Evolutionary conservation across 805 yeast genomes (phyloP).

Genomic region (Candida vartiovaarae): DNA sequence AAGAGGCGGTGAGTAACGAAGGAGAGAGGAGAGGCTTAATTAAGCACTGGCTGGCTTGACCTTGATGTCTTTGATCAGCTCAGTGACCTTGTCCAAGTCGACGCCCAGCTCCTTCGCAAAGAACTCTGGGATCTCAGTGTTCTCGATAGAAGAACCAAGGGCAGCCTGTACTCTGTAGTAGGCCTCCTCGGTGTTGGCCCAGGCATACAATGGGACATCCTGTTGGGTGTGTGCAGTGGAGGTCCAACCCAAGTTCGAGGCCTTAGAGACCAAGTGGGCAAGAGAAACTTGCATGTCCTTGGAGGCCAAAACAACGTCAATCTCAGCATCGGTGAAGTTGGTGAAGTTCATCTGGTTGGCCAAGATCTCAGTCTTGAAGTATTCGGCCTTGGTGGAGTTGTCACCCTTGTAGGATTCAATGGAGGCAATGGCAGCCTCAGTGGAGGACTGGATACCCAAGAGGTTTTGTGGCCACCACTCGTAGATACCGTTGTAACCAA

Average conservation of each 20-base stretch:
- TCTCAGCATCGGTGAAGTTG: constrained; percentile 38
- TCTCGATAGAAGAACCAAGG: constrained; percentile 79
- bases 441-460: constrained; percentile 61
- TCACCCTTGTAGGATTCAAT: constrained; percentile 30
- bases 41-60: not conserved
- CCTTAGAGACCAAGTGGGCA: constrained; percentile 58
- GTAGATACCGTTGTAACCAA: constrained; percentile 78
- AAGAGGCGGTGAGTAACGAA: not conserved
- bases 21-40: not conserved
- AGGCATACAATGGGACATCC: constrained; percentile 84
- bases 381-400: constrained; percentile 29
- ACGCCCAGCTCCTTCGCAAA: constrained; percentile 49
- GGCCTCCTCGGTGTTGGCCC: constrained; percentile 51
- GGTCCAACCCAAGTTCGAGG: constrained; percentile 91
- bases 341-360: constrained; percentile 24
- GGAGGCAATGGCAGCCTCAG: constrained; percentile 55
- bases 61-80: constrained; percentile 22
- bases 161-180: constrained; percentile 34
- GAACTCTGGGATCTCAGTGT: constrained; percentile 74
- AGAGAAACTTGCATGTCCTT: constrained; percentile 36
- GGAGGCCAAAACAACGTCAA: constrained; percentile 33
- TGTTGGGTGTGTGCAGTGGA: constrained; percentile 94
- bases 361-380: constrained; percentile 46
- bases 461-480: constrained; percentile 73
- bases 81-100: constrained; percentile 42